These are phyloP conservation scores for Alternaria sp. DNA, from an alignment of 2,329 filamentous ascomycete genomes.

Conservation along the genomic window DNA sequence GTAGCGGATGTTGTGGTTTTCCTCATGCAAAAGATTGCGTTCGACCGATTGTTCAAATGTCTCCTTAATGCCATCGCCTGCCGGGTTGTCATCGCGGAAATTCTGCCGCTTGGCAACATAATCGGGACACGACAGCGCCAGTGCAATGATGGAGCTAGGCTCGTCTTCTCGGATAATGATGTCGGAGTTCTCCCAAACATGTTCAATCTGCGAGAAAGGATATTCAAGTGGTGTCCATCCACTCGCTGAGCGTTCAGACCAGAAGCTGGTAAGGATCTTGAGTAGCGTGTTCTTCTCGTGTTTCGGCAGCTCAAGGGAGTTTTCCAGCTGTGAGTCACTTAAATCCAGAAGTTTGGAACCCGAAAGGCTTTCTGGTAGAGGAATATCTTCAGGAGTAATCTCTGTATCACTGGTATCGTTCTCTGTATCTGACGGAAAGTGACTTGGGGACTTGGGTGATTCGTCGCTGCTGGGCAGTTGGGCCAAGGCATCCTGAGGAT, in stretches of 20 bases:
- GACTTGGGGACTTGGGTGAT: conserved; percentile 39
- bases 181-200: conserved; percentile 96
- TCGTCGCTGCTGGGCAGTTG: conserved; percentile 37
- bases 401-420: conserved; percentile 73
- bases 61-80: conserved; percentile 30
- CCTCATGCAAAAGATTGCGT: conserved; percentile 81
- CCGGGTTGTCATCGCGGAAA: conserved; percentile 60
- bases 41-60: conserved; percentile 77
- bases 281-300: conserved; percentile 93
- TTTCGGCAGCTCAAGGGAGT: conserved; percentile 80
- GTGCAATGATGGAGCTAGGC: conserved; percentile 93
- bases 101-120: conserved; percentile 81
- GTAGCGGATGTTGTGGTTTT: conserved; percentile 93
- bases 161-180: conserved; percentile 98
- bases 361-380: conserved; percentile 68
- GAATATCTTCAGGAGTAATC: conserved; percentile 72
- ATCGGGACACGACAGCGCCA: conserved; percentile 86
- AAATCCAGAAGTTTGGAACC: conserved; percentile 61
- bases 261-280: conserved; percentile 96
- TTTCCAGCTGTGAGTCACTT: conserved; percentile 64
- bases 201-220: conserved; percentile 80
- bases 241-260: conserved; percentile 95
- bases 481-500: conserved; percentile 24
- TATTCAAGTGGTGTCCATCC: conserved; percentile 94
- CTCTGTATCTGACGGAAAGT: conserved; percentile 62